phyloP scores from a whole-genome alignment of 73 alveolate species.

The Diophrys sp. region DNA sequence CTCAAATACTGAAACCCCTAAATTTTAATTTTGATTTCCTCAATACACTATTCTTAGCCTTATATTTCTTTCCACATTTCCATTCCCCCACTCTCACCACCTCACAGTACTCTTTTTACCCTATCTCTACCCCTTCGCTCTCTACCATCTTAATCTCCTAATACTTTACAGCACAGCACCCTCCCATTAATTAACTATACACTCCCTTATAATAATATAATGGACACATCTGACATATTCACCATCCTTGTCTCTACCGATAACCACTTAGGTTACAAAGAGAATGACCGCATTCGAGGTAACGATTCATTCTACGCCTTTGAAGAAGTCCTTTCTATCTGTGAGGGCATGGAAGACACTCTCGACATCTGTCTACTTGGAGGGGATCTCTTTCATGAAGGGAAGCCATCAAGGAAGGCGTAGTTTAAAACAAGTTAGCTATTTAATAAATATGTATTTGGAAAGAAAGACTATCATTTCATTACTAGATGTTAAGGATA shows the following conservation, averaged over 20 bases:
- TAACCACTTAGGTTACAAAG: constrained; percentile 94
- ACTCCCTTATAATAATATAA: no score
- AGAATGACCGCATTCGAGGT: constrained; percentile 83
- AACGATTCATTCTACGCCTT: constrained; percentile 91
- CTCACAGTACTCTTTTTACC: no score
- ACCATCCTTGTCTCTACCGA: constrained; percentile 91
- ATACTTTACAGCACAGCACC: no score
- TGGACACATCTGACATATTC: constrained; percentile 34
- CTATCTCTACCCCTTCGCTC: no score
- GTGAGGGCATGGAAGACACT: constrained; percentile 10
- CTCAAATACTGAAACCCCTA: no score
- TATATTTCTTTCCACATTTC: no score
- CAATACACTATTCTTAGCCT: no score
- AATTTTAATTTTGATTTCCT: no score
- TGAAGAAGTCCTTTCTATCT: constrained; percentile 93
- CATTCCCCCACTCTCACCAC: no score
- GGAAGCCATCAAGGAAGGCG: constrained; percentile 84
- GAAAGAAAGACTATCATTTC: constrained; percentile 70
- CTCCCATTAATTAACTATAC: no score
- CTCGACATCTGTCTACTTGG: constrained; percentile 88
- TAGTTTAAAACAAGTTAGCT: constrained; percentile 68
- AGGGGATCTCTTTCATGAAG: constrained; percentile 97
- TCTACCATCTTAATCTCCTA: no score
- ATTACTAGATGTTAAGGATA: constrained; percentile 70
- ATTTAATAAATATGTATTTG: constrained; percentile 85